Conservation (phyloP, 2,329 filamentous ascomycete species). For the Lachnellula hyalina region DNA sequence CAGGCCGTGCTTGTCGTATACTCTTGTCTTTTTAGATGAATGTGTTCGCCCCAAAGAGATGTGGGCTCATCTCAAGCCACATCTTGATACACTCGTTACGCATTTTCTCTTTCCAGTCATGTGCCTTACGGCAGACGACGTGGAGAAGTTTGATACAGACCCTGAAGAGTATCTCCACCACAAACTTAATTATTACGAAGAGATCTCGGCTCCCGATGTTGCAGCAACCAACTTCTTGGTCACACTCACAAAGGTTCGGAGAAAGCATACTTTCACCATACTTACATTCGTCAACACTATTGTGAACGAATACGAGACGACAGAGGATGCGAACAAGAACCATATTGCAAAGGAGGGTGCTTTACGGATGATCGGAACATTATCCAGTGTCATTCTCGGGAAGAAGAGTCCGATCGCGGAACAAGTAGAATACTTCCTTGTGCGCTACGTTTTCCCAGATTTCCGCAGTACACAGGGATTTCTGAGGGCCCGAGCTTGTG, state of each 20-base stretch:
- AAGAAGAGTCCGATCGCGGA: slow-evolving; percentile 98
- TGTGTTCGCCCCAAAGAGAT: slow-evolving; percentile 96
- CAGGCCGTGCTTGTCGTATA: slow-evolving; percentile 89
- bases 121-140: slow-evolving; percentile 85
- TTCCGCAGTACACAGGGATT: slow-evolving; percentile 91
- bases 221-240: slow-evolving; percentile 96
- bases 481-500: slow-evolving; percentile 88
- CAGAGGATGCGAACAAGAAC: slow-evolving; percentile 83
- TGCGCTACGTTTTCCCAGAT: slow-evolving; percentile 96
- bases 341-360: slow-evolving; percentile 95
- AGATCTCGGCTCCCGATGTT: slow-evolving; percentile 90
- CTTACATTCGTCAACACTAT: slow-evolving; percentile 92
- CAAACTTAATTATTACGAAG: slow-evolving; percentile 96
- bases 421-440: slow-evolving; percentile 97
- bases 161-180: slow-evolving; percentile 95
- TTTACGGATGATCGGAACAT: slow-evolving; percentile 90
- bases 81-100: slow-evolving; percentile 87
- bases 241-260: slow-evolving; percentile 85
- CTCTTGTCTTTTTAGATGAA: slow-evolving; percentile 90
- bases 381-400: slow-evolving; percentile 87
- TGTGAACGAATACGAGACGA: slow-evolving; percentile 85
- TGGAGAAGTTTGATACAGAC: slow-evolving; percentile 90
- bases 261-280: slow-evolving; percentile 94
- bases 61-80: slow-evolving; percentile 90
- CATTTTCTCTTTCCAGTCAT: slow-evolving; percentile 95